phyloP scores from a whole-genome alignment of 805 yeast genomes.

The Saccharomycopsis selenospora region DNA sequence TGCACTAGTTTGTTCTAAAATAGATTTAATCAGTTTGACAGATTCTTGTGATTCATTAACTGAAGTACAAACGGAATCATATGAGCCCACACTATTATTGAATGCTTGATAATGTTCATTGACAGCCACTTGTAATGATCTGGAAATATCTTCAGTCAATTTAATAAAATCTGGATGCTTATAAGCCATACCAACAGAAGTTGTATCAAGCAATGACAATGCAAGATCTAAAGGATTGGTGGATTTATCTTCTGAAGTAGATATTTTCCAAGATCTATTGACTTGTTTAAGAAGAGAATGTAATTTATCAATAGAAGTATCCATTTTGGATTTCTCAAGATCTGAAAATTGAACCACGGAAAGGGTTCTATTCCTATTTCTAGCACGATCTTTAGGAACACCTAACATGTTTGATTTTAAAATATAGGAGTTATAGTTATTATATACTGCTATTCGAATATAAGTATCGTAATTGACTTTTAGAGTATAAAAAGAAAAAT shows the following conservation, averaged over 20 bases:
- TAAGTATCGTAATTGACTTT: too few species aligned
- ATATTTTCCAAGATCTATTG: conserved; percentile 41
- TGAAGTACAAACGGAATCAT: conserved; percentile 58
- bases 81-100: conserved; percentile 79
- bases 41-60: conserved; percentile 60
- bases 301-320: conserved; percentile 15
- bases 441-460: too few species aligned
- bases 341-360: conserved; percentile 20
- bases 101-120: conserved; percentile 78
- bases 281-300: conserved; percentile 25
- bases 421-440: too few species aligned
- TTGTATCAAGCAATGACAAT: conserved; percentile 70
- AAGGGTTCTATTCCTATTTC: conserved; percentile 14
- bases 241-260: conserved; percentile 41
- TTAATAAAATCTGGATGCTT: conserved; percentile 58
- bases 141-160: conserved; percentile 49
- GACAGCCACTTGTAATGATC: conserved; percentile 60
- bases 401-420: background rate
- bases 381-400: conserved; percentile 1
- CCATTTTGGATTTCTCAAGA: conserved; percentile 20
- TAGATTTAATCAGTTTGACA: conserved; percentile 40
- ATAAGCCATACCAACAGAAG: conserved; percentile 87
- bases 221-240: conserved; percentile 82
- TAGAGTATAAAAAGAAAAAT: too few species aligned
- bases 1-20: conserved; percentile 41